A percentile compares a stretch with the other conserved stretches of the same genome.
phyloP scores from a whole-genome alignment of 2,329 filamentous ascomycete genomes.

The Microascus cirrosus region DNA sequence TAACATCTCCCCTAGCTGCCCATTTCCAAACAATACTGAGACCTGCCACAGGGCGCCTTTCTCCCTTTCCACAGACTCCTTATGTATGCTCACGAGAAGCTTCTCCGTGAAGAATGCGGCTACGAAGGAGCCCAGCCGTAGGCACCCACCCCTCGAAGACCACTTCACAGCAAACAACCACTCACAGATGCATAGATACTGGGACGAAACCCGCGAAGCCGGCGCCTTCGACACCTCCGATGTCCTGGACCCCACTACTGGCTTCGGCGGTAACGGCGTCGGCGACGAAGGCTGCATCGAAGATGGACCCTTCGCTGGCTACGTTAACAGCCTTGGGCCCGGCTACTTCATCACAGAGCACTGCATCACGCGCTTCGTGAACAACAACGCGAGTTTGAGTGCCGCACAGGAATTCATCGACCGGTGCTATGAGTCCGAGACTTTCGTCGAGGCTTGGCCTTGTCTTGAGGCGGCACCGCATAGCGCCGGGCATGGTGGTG shows the following conservation, averaged over 20 bases:
- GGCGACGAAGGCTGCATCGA: conserved; percentile 4
- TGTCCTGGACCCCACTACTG: conserved; percentile 7
- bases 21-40: not conserved
- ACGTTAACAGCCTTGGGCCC: conserved; percentile 27
- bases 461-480: conserved; percentile 17
- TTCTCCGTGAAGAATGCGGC: conserved; percentile 17
- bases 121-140: conserved; percentile 20
- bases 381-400: conserved; percentile 3
- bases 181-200: conserved; percentile 4
- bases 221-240: conserved; percentile 5
- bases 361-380: conserved; percentile 26
- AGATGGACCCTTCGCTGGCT: conserved; percentile 14
- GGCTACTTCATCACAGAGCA: conserved; percentile 23
- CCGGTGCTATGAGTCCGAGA: conserved; percentile 8
- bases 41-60: conserved; percentile 11
- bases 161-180: not conserved
- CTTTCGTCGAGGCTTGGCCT: conserved; percentile 15
- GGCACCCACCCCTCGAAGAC: conserved; percentile 11
- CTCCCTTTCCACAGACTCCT: conserved; percentile 23
- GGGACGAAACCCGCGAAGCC: conserved; percentile 7
- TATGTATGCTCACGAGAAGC: conserved; percentile 19
- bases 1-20: too few species aligned
- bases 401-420: not conserved
- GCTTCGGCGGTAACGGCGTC: conserved; percentile 8
- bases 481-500: conserved; percentile 12